phyloP scores from a whole-genome alignment of 2,329 filamentous ascomycete species.

The Blastomyces percursus region DNA sequence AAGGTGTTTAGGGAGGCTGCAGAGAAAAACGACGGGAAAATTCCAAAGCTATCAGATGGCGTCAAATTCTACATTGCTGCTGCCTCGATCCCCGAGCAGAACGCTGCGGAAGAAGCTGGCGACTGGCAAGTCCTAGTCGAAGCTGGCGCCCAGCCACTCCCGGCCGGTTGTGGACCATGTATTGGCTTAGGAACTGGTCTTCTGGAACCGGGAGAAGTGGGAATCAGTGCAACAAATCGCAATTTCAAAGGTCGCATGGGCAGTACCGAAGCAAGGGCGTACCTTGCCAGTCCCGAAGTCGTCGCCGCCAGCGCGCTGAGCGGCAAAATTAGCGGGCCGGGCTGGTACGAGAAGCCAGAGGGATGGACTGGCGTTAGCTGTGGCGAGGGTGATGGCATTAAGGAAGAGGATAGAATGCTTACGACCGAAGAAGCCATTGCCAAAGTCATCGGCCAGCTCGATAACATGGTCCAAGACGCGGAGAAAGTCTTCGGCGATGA shows the following conservation, averaged over 20 bases:
- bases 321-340: conserved; percentile 51
- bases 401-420: conserved; percentile 52
- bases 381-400: conserved; percentile 59
- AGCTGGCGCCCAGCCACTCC: conserved; percentile 62
- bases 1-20: conserved; percentile 74
- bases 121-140: conserved; percentile 77
- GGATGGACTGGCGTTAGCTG: conserved; percentile 51
- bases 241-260: conserved; percentile 94
- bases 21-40: conserved; percentile 45
- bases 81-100: conserved; percentile 67
- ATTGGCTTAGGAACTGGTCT: conserved; percentile 76
- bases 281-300: conserved; percentile 79
- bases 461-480: background rate
- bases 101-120: conserved; percentile 63
- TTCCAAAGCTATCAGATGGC: conserved; percentile 59
- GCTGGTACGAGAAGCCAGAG: conserved; percentile 63
- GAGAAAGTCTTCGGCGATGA: background rate
- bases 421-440: conserved; percentile 61
- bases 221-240: conserved; percentile 71
- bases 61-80: conserved; percentile 87
- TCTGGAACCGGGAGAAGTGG: conserved; percentile 73
- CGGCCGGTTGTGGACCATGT: conserved; percentile 69
- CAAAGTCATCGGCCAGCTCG: conserved; percentile 45
- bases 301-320: conserved; percentile 77
- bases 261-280: conserved; percentile 64